Base-by-base conservation (phyloP, 768 basidiomycete species). In the Suillus americanus region DNA sequence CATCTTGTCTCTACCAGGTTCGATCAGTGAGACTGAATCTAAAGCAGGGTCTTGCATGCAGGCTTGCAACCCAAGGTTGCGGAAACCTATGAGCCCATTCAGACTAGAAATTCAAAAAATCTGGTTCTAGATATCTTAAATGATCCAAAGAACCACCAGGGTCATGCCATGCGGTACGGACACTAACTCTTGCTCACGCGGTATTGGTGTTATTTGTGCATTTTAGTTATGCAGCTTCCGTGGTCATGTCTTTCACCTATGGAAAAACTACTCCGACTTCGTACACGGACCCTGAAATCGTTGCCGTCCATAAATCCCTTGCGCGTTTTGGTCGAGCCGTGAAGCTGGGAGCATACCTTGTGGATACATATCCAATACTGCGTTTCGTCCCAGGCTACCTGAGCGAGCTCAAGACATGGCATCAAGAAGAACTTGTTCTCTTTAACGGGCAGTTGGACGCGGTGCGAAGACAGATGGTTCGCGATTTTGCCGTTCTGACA, bases 371-470 rank as follows among this genome's bases (percentile, higher is more conserved):
- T 41, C 74, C 74, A 5, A 66, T 70, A 37, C 59, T 75, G 1
- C 60, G 56, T 56, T 71, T 71, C 8, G 41, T 75, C 14, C 74
- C 74, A 1, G 68, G 69, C 12, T 72, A 88, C 67, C 77, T 87
- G 14, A 79, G 80, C 3, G 81, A 85, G 64, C 74, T 90, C 6
- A 80, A 79, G 64, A 75, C 79, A 3, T 86, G 85, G 45, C 88
- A 89, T 66, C 23, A 67, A 37, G 77, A 80, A 59, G 81, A 82
- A 64, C 70, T 78, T 13, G 67, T 48, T 1, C 66, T 81, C 41
- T 81, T 75, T 62, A 43, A 66, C 13, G 65, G 72, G 0, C 78
- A 77, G 63, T 35, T 80, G 16, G 68, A 75, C 13, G 56, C 51
- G 9, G 76, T 76, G 13, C 65, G 70, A n/a, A 64, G 69, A 40